Conservation (phyloP, 805 yeast species). For the Zygotorulaspora sp. region DNA sequence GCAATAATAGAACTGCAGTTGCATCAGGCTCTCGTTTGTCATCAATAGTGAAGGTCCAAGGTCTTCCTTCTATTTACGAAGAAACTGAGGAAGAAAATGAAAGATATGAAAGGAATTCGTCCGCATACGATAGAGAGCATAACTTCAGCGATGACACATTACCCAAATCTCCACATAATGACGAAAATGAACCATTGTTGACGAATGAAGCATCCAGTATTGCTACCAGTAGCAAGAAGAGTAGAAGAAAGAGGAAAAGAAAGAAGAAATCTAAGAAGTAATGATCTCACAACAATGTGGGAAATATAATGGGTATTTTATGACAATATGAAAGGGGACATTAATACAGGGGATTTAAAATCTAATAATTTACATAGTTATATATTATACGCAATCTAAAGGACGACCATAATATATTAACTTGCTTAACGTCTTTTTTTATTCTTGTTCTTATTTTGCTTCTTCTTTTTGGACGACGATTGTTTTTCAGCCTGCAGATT, state of each 20-base stretch:
- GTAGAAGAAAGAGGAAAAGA: conserved; percentile 18
- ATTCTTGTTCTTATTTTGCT: conserved; percentile 28
- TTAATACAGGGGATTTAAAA: too few relatives aligned
- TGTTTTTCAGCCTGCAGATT: conserved; percentile 10
- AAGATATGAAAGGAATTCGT: conserved; percentile 35
- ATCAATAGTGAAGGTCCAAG: neutral
- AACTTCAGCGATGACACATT: conserved; percentile 19
- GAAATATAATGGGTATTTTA: neutral
- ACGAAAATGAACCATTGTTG: conserved; percentile 1
- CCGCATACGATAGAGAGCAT: conserved; percentile 32
- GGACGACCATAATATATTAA: too few relatives aligned
- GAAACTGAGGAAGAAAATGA: conserved; percentile 10
- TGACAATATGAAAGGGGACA: too few relatives aligned
- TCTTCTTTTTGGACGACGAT: conserved; percentile 16
- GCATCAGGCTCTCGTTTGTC: conserved; percentile 5
- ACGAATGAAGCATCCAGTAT: conserved; percentile 1
- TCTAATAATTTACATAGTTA: conserved; percentile 3
- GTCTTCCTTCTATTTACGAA: conserved; percentile 6
- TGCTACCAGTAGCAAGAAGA: conserved; percentile 8
- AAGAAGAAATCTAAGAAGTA: conserved; percentile 16
- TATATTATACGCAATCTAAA: conserved; percentile 11
- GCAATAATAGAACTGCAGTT: conserved; percentile 4
- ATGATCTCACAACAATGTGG: neutral
- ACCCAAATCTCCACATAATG: neutral
- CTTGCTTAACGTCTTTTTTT: conserved; percentile 28